phyloP scores from a whole-genome alignment of 345 rosid genomes.

The Alliaria petiolata region DNA sequence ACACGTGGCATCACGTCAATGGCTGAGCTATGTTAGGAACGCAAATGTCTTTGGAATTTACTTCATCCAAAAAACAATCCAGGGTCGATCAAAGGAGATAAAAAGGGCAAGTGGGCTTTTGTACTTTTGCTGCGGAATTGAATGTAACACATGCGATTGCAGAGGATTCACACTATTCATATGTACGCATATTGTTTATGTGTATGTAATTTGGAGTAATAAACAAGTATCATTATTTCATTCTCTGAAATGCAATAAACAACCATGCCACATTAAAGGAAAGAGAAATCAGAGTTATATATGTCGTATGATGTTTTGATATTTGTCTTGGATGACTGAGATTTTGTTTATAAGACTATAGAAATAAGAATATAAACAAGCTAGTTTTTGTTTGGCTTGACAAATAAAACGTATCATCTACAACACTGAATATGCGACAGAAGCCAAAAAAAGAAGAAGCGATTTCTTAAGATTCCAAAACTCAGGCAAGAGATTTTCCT shows the following conservation, averaged over 20 bases:
- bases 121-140: slow-evolving; percentile 23
- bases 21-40: not conserved
- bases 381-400: not conserved
- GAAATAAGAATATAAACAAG: not conserved
- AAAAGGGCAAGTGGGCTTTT: slow-evolving; percentile 28
- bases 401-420: no score
- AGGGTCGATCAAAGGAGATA: slow-evolving; percentile 17
- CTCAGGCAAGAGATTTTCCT: slow-evolving; percentile 81
- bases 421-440: not conserved
- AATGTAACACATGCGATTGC: slow-evolving; percentile 26
- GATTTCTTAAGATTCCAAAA: not conserved
- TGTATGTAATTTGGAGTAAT: not conserved
- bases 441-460: not conserved
- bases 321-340: not conserved
- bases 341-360: not conserved
- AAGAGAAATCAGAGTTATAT: not conserved
- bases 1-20: not conserved
- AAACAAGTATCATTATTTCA: not conserved
- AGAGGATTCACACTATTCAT: slow-evolving; percentile 29
- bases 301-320: not conserved
- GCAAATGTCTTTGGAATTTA: slow-evolving; percentile 25
- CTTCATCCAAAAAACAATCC: slow-evolving; percentile 6
- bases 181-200: not conserved
- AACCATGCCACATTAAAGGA: not conserved
- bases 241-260: slow-evolving; percentile 2